Base-by-base conservation (phyloP, 768 basidiomycete species). In the Ephemerocybe angulata region DNA sequence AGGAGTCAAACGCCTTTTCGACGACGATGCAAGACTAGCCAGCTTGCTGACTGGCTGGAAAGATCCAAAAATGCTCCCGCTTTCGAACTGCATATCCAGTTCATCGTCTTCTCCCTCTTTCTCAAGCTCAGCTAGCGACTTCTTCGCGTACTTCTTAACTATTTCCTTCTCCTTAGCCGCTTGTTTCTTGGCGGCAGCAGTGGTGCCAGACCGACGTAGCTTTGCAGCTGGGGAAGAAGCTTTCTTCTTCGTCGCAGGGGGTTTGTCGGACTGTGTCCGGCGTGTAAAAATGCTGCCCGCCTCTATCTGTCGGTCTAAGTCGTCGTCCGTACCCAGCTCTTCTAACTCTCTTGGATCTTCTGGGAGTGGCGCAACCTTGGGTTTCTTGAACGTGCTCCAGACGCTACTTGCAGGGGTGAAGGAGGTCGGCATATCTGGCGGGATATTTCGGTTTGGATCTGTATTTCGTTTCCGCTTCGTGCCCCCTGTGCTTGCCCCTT, bases 381-480 rank as follows among this genome's bases (percentile, higher is more conserved):
- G 50, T 41, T 80, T 75, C 73, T 77, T 70, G 7, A 71, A 46
- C 55, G 67, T 73, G 59, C 84, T 89, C 55, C 75, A 72, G 21
- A 89, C 58, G 50, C 91, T 70, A 22, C 86, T 78, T 1, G 79
- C 79, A 30, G 76, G 79, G 19, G 92, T 81, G 66, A 94, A 94
- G 1, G 85, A 85, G 2, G 76, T 80, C 58, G 75, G 76, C 3
- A 90, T 89, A n/a, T 85, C 85, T 11, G 69, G 66, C 31, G 91
- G 92, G 25, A 93, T 84, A 62, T 93, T 91, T 57, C 87, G 76
- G 54, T 67, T 71, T 13, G 83, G 65, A 56, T 89, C 82, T 51
- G 85, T 83, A 61, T 88, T 83, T 31, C 88, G 76, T 64, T 88
- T 91, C 43, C 86, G 80, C 65, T 90, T 91, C 57, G 73, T 76